Percentiles rank a stretch among this genome's conserved stretches.
These are phyloP conservation scores for Fibroporia radiculosa DNA, from an alignment of 768 basidiomycete species.

Conservation along the genomic window DNA sequence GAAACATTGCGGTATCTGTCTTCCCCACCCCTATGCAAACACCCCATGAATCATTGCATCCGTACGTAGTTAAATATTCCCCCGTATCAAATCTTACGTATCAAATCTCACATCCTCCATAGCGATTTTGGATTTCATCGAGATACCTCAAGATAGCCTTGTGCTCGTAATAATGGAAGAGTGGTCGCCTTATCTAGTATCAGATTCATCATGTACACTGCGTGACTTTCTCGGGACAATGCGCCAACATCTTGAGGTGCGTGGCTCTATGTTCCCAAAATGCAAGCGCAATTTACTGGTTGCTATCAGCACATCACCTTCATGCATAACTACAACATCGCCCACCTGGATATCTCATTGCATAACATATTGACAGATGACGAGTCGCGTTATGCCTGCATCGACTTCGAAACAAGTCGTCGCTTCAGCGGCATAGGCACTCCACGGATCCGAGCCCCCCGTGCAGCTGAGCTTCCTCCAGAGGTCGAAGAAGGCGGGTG, in stretches of 20 bases:
- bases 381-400: constrained; percentile 57
- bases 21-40: constrained; percentile 38
- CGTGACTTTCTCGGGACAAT: constrained; percentile 47
- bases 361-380: constrained; percentile 64
- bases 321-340: constrained; percentile 59
- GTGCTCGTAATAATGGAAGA: constrained; percentile 76
- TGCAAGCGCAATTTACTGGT: neutral
- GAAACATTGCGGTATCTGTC: constrained; percentile 50
- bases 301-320: constrained; percentile 51
- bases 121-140: constrained; percentile 64
- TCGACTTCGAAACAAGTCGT: constrained; percentile 66
- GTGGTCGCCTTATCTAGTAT: constrained; percentile 61
- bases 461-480: constrained; percentile 63
- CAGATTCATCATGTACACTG: constrained; percentile 42
- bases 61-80: constrained; percentile 34
- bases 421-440: constrained; percentile 34
- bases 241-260: constrained; percentile 64
- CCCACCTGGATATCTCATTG: constrained; percentile 67
- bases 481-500: constrained; percentile 49
- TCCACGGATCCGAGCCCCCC: constrained; percentile 35
- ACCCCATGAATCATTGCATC: constrained; percentile 72
- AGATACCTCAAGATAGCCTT: constrained; percentile 40
- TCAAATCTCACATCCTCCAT: constrained; percentile 7
- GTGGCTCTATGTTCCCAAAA: neutral
- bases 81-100: neutral